Conservation (phyloP, 1,139 yeast species). For the Hyphopichia fennica region DNA sequence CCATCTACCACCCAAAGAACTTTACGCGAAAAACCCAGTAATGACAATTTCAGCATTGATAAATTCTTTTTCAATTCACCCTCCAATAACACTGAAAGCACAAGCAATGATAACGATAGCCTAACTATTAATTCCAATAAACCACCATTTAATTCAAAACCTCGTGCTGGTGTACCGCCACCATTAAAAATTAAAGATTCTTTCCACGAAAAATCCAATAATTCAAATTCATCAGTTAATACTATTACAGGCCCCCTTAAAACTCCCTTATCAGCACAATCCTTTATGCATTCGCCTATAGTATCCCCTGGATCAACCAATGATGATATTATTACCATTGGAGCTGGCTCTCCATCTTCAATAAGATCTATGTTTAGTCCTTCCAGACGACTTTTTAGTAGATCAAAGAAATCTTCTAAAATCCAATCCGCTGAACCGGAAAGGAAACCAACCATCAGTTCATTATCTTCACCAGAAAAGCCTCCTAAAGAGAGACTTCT, state of each 20-base stretch:
- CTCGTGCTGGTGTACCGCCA: neutral
- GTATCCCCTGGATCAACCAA: constrained; percentile 21
- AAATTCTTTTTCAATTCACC: neutral
- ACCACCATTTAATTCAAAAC: neutral
- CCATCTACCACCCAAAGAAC: neutral
- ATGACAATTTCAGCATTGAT: constrained; percentile 1
- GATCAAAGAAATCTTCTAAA: constrained; percentile 7
- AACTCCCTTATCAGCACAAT: constrained; percentile 1
- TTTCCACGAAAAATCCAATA: neutral
- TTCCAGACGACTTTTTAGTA: constrained; percentile 27
- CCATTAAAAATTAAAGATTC: constrained; percentile 5
- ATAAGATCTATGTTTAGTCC: constrained; percentile 34
- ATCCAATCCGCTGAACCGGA: constrained; percentile 5
- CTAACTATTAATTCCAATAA: neutral
- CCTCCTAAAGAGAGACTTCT: constrained; percentile 21
- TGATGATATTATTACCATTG: constrained; percentile 26
- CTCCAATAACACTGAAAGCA: neutral
- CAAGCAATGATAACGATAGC: neutral
- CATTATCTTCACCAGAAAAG: constrained; percentile 30
- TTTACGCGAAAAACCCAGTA: constrained; percentile 1
- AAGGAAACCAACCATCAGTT: constrained; percentile 32
- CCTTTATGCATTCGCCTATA: constrained; percentile 7
- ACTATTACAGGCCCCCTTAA: neutral
- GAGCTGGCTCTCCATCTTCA: constrained; percentile 37
- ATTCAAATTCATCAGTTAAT: neutral